phyloP scores from a whole-genome alignment of 2,329 filamentous ascomycete genomes.

The Xenoacremonium recifei region DNA sequence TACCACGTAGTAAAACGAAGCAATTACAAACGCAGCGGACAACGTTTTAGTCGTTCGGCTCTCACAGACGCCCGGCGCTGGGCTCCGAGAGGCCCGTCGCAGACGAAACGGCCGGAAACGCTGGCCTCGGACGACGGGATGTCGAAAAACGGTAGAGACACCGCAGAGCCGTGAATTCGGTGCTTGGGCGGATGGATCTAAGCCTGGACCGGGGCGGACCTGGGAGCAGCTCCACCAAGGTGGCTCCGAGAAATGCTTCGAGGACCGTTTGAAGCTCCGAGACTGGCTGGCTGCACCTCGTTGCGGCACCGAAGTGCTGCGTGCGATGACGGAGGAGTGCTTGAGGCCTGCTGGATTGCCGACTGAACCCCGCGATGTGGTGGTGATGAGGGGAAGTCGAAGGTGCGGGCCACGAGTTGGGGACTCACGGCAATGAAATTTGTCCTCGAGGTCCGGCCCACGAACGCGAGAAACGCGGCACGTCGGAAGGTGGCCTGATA shows the following conservation, averaged over 20 bases:
- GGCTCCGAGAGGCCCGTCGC: conserved; percentile 17
- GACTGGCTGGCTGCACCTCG: conserved; percentile 16
- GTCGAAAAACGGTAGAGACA: conserved; percentile 17
- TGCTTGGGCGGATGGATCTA: conserved; percentile 13
- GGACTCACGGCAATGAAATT: too few species aligned
- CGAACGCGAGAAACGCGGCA: too few species aligned
- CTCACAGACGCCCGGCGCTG: conserved; percentile 15
- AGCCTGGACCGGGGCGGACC: conserved; percentile 16
- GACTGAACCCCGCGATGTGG: conserved; percentile 9
- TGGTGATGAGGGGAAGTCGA: conserved; percentile 6
- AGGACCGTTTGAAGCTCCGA: conserved; percentile 15
- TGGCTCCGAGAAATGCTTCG: conserved; percentile 8
- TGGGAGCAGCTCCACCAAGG: conserved; percentile 20
- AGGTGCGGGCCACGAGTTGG: conserved; percentile 5
- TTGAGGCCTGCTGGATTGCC: not conserved
- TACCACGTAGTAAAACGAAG: too few species aligned
- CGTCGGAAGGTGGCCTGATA: too few species aligned
- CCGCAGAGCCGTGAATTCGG: conserved; percentile 16
- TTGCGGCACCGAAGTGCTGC: conserved; percentile 5
- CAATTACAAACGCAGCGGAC: conserved; percentile 2
- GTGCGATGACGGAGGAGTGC: conserved; percentile 9
- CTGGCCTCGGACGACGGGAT: conserved; percentile 28
- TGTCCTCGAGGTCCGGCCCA: too few species aligned
- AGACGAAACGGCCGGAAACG: conserved; percentile 5
- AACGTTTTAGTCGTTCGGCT: conserved; percentile 11